These are phyloP conservation scores for Solanum pinnatisectum DNA, from an alignment of 257 asterid genomes.

Conservation along the genomic window DNA sequence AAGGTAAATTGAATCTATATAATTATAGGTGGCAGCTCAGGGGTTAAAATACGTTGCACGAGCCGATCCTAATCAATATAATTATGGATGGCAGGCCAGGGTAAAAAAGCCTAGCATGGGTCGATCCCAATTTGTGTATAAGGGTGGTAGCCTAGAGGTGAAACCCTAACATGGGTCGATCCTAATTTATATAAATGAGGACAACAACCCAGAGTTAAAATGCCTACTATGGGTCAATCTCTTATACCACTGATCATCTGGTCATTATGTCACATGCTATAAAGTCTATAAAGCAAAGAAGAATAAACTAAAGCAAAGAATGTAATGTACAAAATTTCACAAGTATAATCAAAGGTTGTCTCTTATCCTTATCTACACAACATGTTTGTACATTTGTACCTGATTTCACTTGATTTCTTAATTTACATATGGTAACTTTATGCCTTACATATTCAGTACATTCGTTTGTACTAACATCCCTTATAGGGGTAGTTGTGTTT, in stretches of 20 bases:
- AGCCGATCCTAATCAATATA: not conserved
- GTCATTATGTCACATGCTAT: not conserved
- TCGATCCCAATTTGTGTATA: not conserved
- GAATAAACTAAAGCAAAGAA: not conserved
- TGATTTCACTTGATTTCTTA: too few species aligned
- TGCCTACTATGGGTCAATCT: not conserved
- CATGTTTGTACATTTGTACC: too few species aligned
- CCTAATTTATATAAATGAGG: too few species aligned
- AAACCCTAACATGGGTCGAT: not conserved
- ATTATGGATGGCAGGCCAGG: not conserved
- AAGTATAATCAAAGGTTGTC: not conserved
- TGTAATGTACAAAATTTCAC: not conserved
- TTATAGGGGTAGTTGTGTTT: not conserved
- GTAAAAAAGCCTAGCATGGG: not conserved
- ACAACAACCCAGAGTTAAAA: not conserved
- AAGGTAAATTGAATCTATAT: not conserved
- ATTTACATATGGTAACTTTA: too few species aligned
- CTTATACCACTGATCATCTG: not conserved
- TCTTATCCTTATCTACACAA: not conserved
- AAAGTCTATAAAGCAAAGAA: not conserved
- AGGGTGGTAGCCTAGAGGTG: not conserved
- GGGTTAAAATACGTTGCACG: not conserved
- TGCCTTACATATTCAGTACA: not conserved
- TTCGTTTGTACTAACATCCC: not conserved
- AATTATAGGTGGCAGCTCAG: not conserved